Evolutionary conservation across 2,329 filamentous ascomycete species (phyloP), one percentile per base, ranked within the genome.

Genomic region (Ophiobolus disseminans): DNA sequence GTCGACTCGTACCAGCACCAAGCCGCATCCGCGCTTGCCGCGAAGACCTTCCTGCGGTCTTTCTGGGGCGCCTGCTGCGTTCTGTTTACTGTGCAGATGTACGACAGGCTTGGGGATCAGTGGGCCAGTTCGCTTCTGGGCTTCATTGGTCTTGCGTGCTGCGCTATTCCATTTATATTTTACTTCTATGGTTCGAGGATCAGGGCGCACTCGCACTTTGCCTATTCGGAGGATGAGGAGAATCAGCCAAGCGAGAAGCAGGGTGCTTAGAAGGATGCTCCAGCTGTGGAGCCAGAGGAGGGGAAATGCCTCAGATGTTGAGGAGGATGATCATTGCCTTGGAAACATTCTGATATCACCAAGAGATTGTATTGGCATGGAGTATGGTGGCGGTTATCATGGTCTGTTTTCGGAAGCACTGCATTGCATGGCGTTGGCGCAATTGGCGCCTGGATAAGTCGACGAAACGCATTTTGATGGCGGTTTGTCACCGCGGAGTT

Each of bases 71-170:
- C 89, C 1, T 81, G 75, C 1, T 84, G 86, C 1, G 89, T 93
- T 0, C 80, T 95, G 1, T 94, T 94, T 74, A 93, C 90, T 0
- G 80, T 82, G 57, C 89, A 93, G 72, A 93, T 94, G 89, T 74
- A 73, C 48, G 53, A 63, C 30, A 80, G 85, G 2, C 78, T 93
- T 11, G 85, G 85, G 7, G 80, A 91, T 71, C 85, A 90, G 68
- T 93, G 90, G 89, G 90, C 90, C 0, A 85, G 84, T 40, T 81
- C 82, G 0, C 78, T 94, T 8, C 75, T 94, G 7, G 89, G 82
- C 0, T 92, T 92, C 60, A 79, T 95, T 58, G 84, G 82, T 13
- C 75, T 95, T 5, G 87, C 83, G 0, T 95, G 90, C 76, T 95
- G 90, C 69, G 83, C 79, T 0, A 95, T 95, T 58, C 91, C 91